Percentiles rank a stretch among this genome's conserved stretches.
phyloP scores from a whole-genome alignment of 179 eudicot species.

The Beta corolliflora region DNA sequence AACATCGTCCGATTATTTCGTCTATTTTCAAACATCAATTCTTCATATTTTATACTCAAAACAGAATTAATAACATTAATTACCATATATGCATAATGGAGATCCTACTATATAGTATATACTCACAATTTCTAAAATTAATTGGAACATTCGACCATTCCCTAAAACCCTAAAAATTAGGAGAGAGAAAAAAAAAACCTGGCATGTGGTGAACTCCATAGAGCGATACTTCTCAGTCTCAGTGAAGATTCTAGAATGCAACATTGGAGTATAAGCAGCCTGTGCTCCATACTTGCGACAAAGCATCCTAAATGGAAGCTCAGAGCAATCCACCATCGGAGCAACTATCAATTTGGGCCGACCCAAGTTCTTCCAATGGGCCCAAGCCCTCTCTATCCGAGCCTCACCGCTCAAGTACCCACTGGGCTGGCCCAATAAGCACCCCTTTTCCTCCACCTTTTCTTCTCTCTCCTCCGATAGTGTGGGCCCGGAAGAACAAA shows the following conservation, averaged over 20 bases:
- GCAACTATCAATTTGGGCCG: conserved; percentile 77
- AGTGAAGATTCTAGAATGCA: conserved; percentile 87
- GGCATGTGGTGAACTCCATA: conserved; percentile 79
- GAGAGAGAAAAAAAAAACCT: conserved; percentile 43
- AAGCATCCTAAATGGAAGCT: conserved; percentile 90
- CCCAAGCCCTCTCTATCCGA: conserved; percentile 81
- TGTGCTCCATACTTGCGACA: conserved; percentile 89
- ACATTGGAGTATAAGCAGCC: conserved; percentile 96
- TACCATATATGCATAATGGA: too few species aligned
- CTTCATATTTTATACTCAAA: too few species aligned
- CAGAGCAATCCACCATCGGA: conserved; percentile 98
- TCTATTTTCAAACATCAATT: too few species aligned
- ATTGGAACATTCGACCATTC: background rate
- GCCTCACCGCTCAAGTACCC: conserved; percentile 67
- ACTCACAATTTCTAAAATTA: too few species aligned
- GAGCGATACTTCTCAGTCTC: conserved; percentile 81
- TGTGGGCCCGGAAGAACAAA: conserved; percentile 34
- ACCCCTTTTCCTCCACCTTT: background rate
- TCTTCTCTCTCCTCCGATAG: background rate
- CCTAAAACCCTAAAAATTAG: conserved; percentile 22
- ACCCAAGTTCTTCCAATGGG: conserved; percentile 84
- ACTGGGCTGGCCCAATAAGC: conserved; percentile 34
- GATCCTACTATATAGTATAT: too few species aligned
- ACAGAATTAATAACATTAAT: too few species aligned
- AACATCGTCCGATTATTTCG: too few species aligned